Evolutionary conservation across 2,329 filamentous ascomycete genomes (phyloP), one percentile per base, ranked within the genome.

Genomic region (Colletotrichum falcatum): DNA sequence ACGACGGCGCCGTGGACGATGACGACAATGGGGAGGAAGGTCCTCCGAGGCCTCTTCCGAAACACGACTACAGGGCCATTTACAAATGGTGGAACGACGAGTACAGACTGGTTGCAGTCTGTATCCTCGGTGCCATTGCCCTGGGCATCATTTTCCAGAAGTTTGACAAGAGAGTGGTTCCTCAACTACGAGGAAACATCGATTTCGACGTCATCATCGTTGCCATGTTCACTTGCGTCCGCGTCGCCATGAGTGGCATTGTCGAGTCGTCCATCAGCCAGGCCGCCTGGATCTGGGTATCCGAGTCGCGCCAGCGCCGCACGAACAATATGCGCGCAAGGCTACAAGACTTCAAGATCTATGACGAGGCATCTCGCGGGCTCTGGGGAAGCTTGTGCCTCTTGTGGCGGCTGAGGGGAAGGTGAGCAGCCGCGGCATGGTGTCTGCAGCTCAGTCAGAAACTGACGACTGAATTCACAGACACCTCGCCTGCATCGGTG

Each of bases 241-340:
- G 80, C 18, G 75, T 82, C 3, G 77, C 79, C 20, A 77, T 83
- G 59, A 78, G 76, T 44, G 78, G 72, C 7, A 77, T 82, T 14
- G 76, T 82, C 48, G 80, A 82, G 66, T 76, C 77, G 0, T 79
- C 78, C 54, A 70, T 82, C 55, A 78, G 79, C 65, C 81, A 83
- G 71, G 79, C 76, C 16, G 80, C 80, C 9, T 83, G 81, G 81
- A 79, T 82, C 8, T 82, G 80, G 80, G 78, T 81, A 0, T 79
- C 79, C 5, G 77, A 79, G 33, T 76, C 77, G 23, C 77, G 79
- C n/a, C 78, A 79, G 67, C 55, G 65, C 18, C 72, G 77, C 16
- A 77, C 78, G 2, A 76, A 74, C 2, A 42, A 70, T 42, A 77
- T 76, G 7, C 75, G 76, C n/a, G 80, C 81, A 1, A 76, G 74